A percentile compares a stretch with the other conserved stretches of the same genome.
Conservation (phyloP, 2,329 filamentous ascomycete genomes). For the Pseudogymnoascus sp. region DNA sequence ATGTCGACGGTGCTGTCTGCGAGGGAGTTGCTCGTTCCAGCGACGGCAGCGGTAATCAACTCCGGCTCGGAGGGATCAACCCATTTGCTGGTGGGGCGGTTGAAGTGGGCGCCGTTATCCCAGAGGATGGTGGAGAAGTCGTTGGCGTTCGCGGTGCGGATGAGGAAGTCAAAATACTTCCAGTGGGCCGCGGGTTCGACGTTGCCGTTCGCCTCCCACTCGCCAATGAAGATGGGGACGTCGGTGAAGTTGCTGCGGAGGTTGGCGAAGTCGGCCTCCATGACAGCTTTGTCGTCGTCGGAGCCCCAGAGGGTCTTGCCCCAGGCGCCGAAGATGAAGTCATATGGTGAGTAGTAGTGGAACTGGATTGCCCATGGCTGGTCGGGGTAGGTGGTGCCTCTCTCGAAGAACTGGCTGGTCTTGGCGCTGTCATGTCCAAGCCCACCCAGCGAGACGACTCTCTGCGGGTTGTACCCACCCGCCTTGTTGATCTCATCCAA, state of each 20-base stretch:
- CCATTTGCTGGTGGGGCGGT: conserved; percentile 43
- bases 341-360: conserved; percentile 54
- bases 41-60: conserved; percentile 40
- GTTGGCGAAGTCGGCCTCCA: conserved; percentile 43
- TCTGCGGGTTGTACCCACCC: conserved; percentile 47
- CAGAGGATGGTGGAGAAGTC: conserved; percentile 47
- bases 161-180: conserved; percentile 50
- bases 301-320: conserved; percentile 55
- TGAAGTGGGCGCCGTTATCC: conserved; percentile 54
- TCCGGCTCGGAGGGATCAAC: conserved; percentile 41
- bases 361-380: conserved; percentile 53
- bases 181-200: conserved; percentile 50
- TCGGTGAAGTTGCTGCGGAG: conserved; percentile 48
- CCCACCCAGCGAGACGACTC: conserved; percentile 50
- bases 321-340: conserved; percentile 44
- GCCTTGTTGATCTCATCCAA: conserved; percentile 45
- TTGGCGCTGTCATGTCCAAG: conserved; percentile 44
- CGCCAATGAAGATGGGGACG: conserved; percentile 49
- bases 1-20: conserved; percentile 45
- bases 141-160: conserved; percentile 41
- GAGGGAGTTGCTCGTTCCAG: conserved; percentile 41
- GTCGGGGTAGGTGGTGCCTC: conserved; percentile 42
- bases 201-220: conserved; percentile 45
- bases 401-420: conserved; percentile 47
- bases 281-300: conserved; percentile 42